Conservation (phyloP, 2,329 filamentous ascomycete species). For the Fusarium odoratissimum region DNA sequence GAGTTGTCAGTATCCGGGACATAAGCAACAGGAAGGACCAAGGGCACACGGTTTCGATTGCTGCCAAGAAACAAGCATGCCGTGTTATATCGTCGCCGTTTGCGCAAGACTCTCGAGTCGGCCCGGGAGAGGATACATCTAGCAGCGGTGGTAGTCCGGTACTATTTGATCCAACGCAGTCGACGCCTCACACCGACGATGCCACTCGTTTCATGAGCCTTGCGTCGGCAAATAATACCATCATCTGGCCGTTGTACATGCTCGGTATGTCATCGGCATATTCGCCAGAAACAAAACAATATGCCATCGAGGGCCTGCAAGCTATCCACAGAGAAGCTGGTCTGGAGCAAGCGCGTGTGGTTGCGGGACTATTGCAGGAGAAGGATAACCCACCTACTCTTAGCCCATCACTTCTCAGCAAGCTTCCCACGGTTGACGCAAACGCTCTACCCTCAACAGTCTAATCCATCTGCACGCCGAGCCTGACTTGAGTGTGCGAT, state of each 20-base stretch:
- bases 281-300: constrained; percentile 54
- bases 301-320: constrained; percentile 58
- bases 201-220: constrained; percentile 61
- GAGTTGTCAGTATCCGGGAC: constrained; percentile 57
- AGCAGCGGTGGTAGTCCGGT: constrained; percentile 46
- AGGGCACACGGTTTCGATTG: constrained; percentile 42
- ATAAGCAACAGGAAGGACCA: constrained; percentile 41
- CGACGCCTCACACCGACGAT: constrained; percentile 49
- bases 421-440: constrained; percentile 46
- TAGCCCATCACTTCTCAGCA: constrained; percentile 13
- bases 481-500: neutral
- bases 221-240: constrained; percentile 59
- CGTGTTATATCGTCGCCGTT: constrained; percentile 46
- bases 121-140: constrained; percentile 22
- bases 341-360: constrained; percentile 57
- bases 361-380: constrained; percentile 56
- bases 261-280: constrained; percentile 61
- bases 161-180: constrained; percentile 55
- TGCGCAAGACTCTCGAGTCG: constrained; percentile 34
- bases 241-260: constrained; percentile 63
- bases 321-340: constrained; percentile 60
- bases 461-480: constrained; percentile 22
- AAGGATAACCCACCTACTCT: constrained; percentile 36
- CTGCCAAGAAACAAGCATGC: constrained; percentile 45
- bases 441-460: constrained; percentile 44